Percentiles rank a stretch among this genome's conserved stretches.
phyloP scores from a whole-genome alignment of 73 alveolate species.

The Tetrahymena malaccensis region DNA sequence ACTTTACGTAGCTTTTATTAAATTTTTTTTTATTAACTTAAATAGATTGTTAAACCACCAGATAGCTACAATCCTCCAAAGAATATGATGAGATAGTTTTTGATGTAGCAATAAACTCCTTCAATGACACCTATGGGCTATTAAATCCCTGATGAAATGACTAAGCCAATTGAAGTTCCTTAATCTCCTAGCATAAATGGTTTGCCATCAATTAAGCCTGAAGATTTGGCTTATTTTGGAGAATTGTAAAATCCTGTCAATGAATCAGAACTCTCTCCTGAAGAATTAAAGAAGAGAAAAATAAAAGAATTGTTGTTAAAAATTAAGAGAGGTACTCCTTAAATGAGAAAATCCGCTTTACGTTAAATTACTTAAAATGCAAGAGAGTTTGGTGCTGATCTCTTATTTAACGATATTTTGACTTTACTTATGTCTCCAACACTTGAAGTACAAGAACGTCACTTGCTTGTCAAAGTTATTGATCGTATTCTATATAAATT shows the following conservation, averaged over 20 bases:
- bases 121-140: conserved; percentile 22
- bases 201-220: conserved; percentile 60
- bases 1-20: neutral
- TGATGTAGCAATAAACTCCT: neutral
- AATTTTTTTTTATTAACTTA: neutral
- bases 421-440: conserved; percentile 80
- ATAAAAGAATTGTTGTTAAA: conserved; percentile 55
- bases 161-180: conserved; percentile 41
- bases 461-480: conserved; percentile 85
- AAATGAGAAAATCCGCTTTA: conserved; percentile 64
- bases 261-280: conserved; percentile 61
- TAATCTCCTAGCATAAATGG: conserved; percentile 23
- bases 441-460: conserved; percentile 71
- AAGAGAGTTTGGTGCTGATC: conserved; percentile 74
- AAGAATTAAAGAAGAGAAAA: conserved; percentile 55
- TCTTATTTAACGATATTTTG: conserved; percentile 56
- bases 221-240: conserved; percentile 60
- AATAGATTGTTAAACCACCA: conserved; percentile 27
- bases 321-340: conserved; percentile 72
- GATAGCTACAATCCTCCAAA: conserved; percentile 35
- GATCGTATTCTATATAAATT: conserved; percentile 91
- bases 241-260: conserved; percentile 57
- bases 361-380: conserved; percentile 71
- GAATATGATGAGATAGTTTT: neutral
- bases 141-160: conserved; percentile 25